phyloP scores from a whole-genome alignment of 192 early-diverging fungal species.

The Ambispora gerdemannii region DNA sequence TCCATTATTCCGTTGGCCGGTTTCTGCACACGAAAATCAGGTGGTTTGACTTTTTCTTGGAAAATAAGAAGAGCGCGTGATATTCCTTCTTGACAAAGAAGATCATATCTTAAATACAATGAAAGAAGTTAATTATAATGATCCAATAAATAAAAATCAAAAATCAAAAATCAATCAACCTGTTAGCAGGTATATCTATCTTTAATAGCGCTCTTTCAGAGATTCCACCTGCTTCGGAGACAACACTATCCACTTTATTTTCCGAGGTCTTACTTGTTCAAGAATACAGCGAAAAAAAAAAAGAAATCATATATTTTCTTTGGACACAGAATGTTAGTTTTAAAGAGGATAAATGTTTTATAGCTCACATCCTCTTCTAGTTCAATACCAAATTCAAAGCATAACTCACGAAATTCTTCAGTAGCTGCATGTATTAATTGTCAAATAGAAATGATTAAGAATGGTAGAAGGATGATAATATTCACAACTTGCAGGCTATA shows the following conservation, averaged over 20 bases:
- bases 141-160: background rate
- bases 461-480: background rate
- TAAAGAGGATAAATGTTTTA: background rate
- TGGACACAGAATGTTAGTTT: too few relatives aligned
- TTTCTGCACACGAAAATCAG: constrained; percentile 59
- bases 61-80: constrained; percentile 84
- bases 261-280: constrained; percentile 62
- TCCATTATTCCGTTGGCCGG: constrained; percentile 55
- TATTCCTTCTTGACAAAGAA: constrained; percentile 96
- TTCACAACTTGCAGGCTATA: background rate
- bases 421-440: constrained; percentile 44
- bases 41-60: constrained; percentile 66
- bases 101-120: constrained; percentile 71
- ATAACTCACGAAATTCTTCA: constrained; percentile 94
- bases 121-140: background rate
- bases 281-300: background rate
- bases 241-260: constrained; percentile 66
- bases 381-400: constrained; percentile 99
- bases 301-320: too few relatives aligned
- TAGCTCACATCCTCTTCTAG: constrained; percentile 88
- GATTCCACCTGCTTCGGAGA: constrained; percentile 51
- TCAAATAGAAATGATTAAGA: background rate
- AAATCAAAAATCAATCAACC: constrained; percentile 44
- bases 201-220: constrained; percentile 83
- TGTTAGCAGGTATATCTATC: constrained; percentile 98